Conservation (phyloP, 2,329 filamentous ascomycete species). For the Aspergillus niger region DNA sequence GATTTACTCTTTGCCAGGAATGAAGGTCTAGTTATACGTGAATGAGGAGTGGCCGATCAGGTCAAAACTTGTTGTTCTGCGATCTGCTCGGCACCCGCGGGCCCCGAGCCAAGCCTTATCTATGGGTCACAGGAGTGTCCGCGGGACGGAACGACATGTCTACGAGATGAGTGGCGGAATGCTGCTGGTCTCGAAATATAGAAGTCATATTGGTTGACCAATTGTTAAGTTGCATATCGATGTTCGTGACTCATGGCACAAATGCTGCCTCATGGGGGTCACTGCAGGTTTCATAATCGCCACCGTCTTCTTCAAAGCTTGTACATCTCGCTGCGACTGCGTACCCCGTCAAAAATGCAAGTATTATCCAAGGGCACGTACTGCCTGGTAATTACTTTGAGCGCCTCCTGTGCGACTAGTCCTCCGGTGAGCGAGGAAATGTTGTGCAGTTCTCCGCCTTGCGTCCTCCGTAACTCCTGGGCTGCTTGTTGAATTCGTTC, state of each 20-base stretch:
- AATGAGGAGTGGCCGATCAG: neutral
- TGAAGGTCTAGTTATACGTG: neutral
- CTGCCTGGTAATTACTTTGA: constrained; percentile 74
- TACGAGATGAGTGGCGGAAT: neutral
- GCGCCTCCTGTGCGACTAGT: constrained; percentile 93
- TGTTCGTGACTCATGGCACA: constrained; percentile 2
- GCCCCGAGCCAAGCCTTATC: neutral
- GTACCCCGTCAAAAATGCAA: constrained; percentile 64
- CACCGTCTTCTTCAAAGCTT: constrained; percentile 37
- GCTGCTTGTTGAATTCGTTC: constrained; percentile 58
- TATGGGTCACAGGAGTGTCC: neutral
- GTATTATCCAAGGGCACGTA: constrained; percentile 67
- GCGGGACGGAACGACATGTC: neutral
- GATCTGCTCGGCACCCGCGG: neutral
- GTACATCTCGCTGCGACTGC: constrained; percentile 57
- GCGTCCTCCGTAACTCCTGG: constrained; percentile 72
- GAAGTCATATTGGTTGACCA: neutral
- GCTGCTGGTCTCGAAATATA: neutral
- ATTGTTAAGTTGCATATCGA: neutral
- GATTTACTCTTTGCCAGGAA: neutral
- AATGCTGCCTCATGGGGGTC: neutral
- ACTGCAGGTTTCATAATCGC: neutral
- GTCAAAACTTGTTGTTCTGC: neutral
- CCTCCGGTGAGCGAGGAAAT: constrained; percentile 84
- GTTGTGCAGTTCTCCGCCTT: constrained; percentile 87